Conservation (phyloP, 176 grass and related monocot genomes). For the Thinopyrum elongatum region DNA sequence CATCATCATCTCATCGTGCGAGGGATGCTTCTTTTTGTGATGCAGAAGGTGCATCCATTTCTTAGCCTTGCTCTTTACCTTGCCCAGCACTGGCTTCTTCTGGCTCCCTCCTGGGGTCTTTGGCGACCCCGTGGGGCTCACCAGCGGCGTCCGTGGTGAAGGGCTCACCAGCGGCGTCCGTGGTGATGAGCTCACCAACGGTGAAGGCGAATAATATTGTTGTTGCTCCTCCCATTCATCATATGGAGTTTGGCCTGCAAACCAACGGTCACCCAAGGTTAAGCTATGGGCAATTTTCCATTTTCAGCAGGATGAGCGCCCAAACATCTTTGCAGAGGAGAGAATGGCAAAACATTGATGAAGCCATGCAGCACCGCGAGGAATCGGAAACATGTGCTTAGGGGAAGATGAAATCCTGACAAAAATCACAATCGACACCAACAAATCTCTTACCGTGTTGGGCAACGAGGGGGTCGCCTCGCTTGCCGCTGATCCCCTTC, state of each 20-base stretch:
- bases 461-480: neutral
- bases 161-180: neutral
- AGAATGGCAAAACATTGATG: neutral
- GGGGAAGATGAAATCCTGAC: neutral
- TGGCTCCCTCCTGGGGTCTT: conserved; percentile 48
- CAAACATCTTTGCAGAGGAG: neutral
- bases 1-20: conserved; percentile 48
- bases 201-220: conserved; percentile 43
- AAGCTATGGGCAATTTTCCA: neutral
- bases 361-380: neutral
- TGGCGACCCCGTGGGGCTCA: conserved; percentile 37
- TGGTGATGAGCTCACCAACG: conserved; percentile 28
- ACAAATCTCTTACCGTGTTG: conserved; percentile 26
- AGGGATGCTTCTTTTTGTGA: conserved; percentile 49
- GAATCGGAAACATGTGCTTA: neutral
- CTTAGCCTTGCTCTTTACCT: conserved; percentile 74
- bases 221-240: conserved; percentile 59
- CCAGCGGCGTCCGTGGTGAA: conserved; percentile 42
- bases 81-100: conserved; percentile 57
- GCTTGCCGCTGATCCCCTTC: conserved; percentile 43
- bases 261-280: neutral
- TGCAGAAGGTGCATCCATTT: conserved; percentile 73
- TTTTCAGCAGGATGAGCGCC: neutral
- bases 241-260: conserved; percentile 41
- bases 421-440: neutral